Base-by-base conservation (phyloP, 306 rosid species). In the Sicyos edulis region DNA sequence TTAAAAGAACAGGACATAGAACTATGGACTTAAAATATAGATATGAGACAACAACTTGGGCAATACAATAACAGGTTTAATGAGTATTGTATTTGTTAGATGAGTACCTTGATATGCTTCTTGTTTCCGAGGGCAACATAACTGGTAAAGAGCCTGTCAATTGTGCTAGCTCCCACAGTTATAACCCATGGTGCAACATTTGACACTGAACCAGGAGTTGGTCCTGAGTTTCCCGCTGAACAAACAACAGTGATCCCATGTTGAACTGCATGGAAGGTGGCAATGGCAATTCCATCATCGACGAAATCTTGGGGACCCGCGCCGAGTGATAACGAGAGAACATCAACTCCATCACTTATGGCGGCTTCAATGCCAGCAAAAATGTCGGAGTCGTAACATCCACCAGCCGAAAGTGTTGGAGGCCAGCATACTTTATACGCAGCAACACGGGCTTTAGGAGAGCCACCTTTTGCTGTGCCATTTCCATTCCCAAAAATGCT, bases 381-480 rank as follows among this genome's bases (percentile, higher is more conserved):
- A 0, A 88, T 50, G 49, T 92, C 98, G 0, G 92, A 88, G 8
- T 81, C 91, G 7, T 10, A 74, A 77, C 98, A 92, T 1, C 63
- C 60, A 29, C 32, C 32, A 29, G 32, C 1, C 32, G 32, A 29
- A 29, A 29, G 32, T 4, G 32, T 29, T 29, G 32, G 32, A 47
- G 81, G 84, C 96, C 96, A 93, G 8, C 97, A 93, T 2, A 82
- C 91, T 78, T 93, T 93, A 74, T 93, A 93, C 19, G 96, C 75
- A 20, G 85, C 99, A 72, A 91, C 89, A 8, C 83, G 84, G 8
- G 92, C 95, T 51, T 62, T 86, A 1, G 99, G 97, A 1, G 99
- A 86, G 14, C 99, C 99, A 5, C 99, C 99, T 0, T 83, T 87
- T 0, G 95, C 96, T 0, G 91, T 88, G 37, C 99, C 99, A 26